These are phyloP conservation scores for Parascedosporium putredinis DNA, from an alignment of 2,329 filamentous ascomycete species.

Conservation along the genomic window DNA sequence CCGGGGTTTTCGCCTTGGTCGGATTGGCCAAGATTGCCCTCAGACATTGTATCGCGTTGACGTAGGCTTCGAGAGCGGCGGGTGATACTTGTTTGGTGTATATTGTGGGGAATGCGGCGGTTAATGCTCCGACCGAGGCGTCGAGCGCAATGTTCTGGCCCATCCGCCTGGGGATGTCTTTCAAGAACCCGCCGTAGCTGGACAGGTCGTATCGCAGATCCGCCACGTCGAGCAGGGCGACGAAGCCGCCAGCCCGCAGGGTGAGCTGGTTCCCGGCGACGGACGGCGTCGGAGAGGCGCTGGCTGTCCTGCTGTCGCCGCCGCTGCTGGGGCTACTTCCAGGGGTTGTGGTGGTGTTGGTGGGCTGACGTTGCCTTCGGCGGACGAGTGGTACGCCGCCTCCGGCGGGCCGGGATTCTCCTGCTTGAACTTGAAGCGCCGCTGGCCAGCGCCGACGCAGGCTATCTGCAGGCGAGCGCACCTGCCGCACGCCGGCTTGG, in stretches of 20 bases:
- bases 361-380: not conserved
- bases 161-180: conserved; percentile 32
- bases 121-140: conserved; percentile 22
- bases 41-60: conserved; percentile 19
- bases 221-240: conserved; percentile 23
- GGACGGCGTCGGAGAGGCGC: not conserved
- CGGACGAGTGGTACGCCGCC: not conserved
- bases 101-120: conserved; percentile 16
- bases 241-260: conserved; percentile 15
- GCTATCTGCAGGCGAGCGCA: conserved; percentile 32
- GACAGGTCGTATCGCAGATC: conserved; percentile 36
- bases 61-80: conserved; percentile 19
- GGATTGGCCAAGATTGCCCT: conserved; percentile 19
- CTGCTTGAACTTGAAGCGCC: conserved; percentile 39
- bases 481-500: conserved; percentile 30
- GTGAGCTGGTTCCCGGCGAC: conserved; percentile 22
- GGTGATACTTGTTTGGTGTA: conserved; percentile 13
- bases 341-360: too few relatives aligned
- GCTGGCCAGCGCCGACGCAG: conserved; percentile 34
- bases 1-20: conserved; percentile 16
- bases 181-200: conserved; percentile 35
- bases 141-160: conserved; percentile 36
- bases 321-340: too few relatives aligned
- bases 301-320: too few relatives aligned
- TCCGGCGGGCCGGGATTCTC: conserved; percentile 10